Conservation (phyloP, 257 asterid genomes). For the Solanum ossicruentum region DNA sequence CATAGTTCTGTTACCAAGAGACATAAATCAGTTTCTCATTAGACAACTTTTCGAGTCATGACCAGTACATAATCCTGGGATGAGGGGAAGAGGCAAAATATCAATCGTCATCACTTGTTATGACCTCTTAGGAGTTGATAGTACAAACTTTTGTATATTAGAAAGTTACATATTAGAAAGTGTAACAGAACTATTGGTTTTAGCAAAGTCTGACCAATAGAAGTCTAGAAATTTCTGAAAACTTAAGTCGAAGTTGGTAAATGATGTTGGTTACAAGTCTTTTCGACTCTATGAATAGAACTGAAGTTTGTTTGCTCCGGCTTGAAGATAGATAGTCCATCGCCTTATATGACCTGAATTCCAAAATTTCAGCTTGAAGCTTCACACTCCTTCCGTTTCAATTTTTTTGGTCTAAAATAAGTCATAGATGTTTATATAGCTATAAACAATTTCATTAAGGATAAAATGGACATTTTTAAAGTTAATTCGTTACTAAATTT, state of each 20-base stretch:
- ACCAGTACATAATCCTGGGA: background rate
- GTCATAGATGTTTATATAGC: too few relatives aligned
- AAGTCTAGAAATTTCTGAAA: background rate
- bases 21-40: background rate
- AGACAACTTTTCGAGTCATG: background rate
- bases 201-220: background rate
- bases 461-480: too few relatives aligned
- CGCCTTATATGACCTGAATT: background rate
- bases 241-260: background rate
- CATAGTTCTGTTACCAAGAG: conserved; percentile 36
- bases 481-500: too few relatives aligned
- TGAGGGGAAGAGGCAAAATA: background rate
- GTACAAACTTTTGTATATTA: background rate
- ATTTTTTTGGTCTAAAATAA: background rate
- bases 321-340: background rate
- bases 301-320: background rate
- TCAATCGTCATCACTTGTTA: background rate
- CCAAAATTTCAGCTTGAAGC: background rate
- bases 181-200: background rate
- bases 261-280: background rate
- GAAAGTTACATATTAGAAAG: background rate
- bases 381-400: background rate
- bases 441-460: too few relatives aligned
- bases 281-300: background rate
- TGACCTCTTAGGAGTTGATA: background rate